Percentiles rank a stretch among this genome's conserved stretches.
These are phyloP conservation scores for Glaciozyma martinii DNA, from an alignment of 768 basidiomycete genomes.

Conservation along the genomic window DNA sequence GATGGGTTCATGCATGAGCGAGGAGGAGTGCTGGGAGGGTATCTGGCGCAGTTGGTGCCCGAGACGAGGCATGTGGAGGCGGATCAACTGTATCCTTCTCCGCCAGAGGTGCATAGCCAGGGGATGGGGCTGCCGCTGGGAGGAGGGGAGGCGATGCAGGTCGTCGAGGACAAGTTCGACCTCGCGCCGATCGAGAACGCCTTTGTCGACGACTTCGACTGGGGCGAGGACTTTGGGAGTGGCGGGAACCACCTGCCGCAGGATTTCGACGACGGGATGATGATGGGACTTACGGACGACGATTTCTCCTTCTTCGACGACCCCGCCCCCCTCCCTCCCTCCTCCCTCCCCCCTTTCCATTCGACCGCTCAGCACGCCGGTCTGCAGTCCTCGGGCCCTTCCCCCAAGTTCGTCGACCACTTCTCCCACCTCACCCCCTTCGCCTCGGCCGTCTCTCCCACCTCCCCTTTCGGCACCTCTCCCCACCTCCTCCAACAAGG, in stretches of 20 bases:
- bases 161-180: not conserved
- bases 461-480: not conserved
- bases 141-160: conserved; percentile 6
- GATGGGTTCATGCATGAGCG: conserved; percentile 4
- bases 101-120: not conserved
- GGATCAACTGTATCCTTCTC: conserved; percentile 3
- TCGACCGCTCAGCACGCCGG: not conserved
- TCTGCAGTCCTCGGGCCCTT: conserved; percentile 3
- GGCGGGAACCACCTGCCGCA: not conserved
- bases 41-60: not conserved
- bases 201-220: conserved; percentile 15
- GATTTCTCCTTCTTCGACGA: conserved; percentile 32
- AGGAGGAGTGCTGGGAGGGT: not conserved
- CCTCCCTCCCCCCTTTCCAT: not conserved
- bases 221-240: conserved; percentile 25
- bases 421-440: conserved; percentile 14
- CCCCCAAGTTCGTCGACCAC: conserved; percentile 23
- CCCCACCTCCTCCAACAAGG: conserved; percentile 1
- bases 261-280: conserved; percentile 21
- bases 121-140: not conserved
- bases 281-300: conserved; percentile 28
- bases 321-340: not conserved
- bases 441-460: conserved; percentile 2
- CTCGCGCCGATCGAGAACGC: conserved; percentile 23
- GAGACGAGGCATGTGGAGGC: not conserved